Evolutionary conservation across 352 stramenopile species (phyloP).

Genomic region (Peronospora farinosa): DNA sequence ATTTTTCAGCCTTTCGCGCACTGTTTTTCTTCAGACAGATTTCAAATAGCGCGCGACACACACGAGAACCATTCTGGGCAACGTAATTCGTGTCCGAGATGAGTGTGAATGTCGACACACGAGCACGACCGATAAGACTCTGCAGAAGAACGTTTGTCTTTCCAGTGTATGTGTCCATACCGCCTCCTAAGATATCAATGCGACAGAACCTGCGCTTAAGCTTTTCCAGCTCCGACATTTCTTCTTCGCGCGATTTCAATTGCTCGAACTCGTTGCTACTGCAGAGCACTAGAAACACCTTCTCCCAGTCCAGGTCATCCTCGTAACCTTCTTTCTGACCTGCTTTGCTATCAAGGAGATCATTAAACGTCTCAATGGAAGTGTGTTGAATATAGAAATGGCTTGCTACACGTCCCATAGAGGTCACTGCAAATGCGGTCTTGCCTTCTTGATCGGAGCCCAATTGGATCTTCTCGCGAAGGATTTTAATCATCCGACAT

Average conservation of each 20-base stretch:
- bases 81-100: conserved; percentile 99
- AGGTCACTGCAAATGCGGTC: conserved; percentile 88
- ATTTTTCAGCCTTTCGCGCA: conserved; percentile 84
- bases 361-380: conserved; percentile 97
- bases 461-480: conserved; percentile 47
- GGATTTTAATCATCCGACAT: conserved; percentile 81
- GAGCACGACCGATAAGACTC: conserved; percentile 52
- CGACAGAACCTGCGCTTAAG: conserved; percentile 86
- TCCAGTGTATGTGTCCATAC: conserved; percentile 87
- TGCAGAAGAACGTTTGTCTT: conserved; percentile 98
- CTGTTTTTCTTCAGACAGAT: conserved; percentile 92
- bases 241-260: conserved; percentile 93
- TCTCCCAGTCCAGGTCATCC: conserved; percentile 60
- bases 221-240: conserved; percentile 90
- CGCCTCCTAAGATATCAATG: conserved; percentile 84
- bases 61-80: conserved; percentile 95
- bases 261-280: conserved; percentile 94
- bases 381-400: conserved; percentile 99
- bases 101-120: conserved; percentile 94
- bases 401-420: conserved; percentile 95
- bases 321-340: conserved; percentile 31
- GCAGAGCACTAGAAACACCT: conserved; percentile 62
- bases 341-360: conserved; percentile 76
- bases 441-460: conserved; percentile 36
- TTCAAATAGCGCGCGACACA: conserved; percentile 98